phyloP scores from a whole-genome alignment of 140 eudicot genomes.

The Bidens hawaiensis region DNA sequence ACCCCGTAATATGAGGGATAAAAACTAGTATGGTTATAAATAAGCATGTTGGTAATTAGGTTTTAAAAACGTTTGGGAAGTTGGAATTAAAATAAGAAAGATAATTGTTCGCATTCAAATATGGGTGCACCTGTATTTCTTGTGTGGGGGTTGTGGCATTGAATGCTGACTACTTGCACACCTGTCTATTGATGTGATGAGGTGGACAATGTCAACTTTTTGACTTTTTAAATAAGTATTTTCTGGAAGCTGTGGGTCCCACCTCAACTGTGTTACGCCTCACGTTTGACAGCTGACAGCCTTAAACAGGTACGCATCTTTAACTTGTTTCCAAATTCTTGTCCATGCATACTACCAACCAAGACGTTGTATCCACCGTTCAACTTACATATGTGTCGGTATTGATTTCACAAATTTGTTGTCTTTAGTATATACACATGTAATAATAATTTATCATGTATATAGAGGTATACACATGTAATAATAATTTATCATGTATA shows the following conservation, averaged over 20 bases:
- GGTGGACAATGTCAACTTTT: conserved; percentile 4
- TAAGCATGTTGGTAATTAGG: not conserved
- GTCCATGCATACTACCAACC: conserved; percentile 14
- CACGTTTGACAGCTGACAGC: conserved; percentile 1
- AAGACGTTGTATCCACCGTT: not conserved
- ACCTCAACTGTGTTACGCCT: conserved; percentile 10
- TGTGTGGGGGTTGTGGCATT: conserved; percentile 14
- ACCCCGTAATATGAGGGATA: too few species aligned
- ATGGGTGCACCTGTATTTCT: conserved; percentile 12
- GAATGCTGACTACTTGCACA: conserved; percentile 9
- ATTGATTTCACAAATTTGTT: too few species aligned
- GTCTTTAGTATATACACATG: too few species aligned
- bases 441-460: too few species aligned
- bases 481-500: too few species aligned
- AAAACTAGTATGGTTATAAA: too few species aligned
- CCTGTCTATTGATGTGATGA: conserved; percentile 1
- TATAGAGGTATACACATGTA: too few species aligned
- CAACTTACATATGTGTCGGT: not conserved
- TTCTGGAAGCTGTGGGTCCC: conserved; percentile 3
- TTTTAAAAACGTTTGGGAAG: not conserved
- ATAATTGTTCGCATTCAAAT: not conserved
- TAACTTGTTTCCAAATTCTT: conserved; percentile 10
- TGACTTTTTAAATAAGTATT: not conserved
- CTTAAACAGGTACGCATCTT: not conserved
- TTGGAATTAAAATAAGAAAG: not conserved